A percentile compares a stretch with the other conserved stretches of the same genome.
Conservation (phyloP, 169 alveolate species). For the Cryptosporidium baileyi region DNA sequence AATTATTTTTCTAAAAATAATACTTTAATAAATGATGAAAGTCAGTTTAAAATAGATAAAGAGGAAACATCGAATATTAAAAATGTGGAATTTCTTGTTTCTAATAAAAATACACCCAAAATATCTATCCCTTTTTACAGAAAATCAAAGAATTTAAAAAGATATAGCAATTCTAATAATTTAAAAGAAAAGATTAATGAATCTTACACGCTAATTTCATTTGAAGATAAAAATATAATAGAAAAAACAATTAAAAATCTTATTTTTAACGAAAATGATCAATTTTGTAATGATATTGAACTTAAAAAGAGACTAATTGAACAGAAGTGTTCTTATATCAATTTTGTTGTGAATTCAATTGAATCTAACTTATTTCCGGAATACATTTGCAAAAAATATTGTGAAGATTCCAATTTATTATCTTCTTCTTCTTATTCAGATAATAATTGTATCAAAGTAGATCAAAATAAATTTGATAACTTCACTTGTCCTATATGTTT, state of each 20-base stretch:
- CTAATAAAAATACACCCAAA: not conserved
- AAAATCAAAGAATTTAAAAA: not conserved
- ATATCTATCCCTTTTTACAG: too few relatives aligned
- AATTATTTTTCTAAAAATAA: not conserved
- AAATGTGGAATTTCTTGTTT: not conserved
- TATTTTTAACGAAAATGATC: not conserved
- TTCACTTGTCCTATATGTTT: conserved; percentile 44
- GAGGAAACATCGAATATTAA: not conserved
- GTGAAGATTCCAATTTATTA: too few relatives aligned
- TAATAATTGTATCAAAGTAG: not conserved
- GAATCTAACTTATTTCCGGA: not conserved
- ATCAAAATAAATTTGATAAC: not conserved
- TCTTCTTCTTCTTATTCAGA: too few relatives aligned
- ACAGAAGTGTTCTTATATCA: conserved; percentile 15
- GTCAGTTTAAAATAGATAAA: not conserved
- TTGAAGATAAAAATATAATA: conserved; percentile 2
- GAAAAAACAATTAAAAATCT: conserved; percentile 25
- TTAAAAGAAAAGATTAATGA: too few relatives aligned
- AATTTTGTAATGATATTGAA: not conserved
- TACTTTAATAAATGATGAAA: not conserved
- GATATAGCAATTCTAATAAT: not conserved
- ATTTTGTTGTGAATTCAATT: not conserved
- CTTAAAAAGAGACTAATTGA: not conserved
- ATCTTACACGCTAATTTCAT: conserved; percentile 1
- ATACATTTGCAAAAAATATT: too few relatives aligned